These are phyloP conservation scores for Mycoemilia scoparia DNA, from an alignment of 192 early-diverging fungal genomes.

Conservation along the genomic window DNA sequence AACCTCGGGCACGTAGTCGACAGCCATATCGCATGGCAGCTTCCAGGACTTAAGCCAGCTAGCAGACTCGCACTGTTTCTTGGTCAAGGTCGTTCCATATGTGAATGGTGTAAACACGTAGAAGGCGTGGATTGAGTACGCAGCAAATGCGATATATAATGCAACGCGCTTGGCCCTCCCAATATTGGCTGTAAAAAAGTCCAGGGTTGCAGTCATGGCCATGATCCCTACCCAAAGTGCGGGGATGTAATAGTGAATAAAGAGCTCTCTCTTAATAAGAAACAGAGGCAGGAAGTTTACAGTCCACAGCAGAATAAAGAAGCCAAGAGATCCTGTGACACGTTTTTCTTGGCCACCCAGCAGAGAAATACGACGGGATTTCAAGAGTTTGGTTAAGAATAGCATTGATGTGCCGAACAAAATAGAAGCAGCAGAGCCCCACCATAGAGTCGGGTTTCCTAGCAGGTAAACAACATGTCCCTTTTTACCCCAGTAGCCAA, in stretches of 20 bases:
- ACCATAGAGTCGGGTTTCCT: conserved; percentile 81
- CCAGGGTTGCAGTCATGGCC: conserved; percentile 49
- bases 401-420: conserved; percentile 32
- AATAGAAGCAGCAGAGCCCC: conserved; percentile 44
- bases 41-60: conserved; percentile 78
- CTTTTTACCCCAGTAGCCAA: conserved; percentile 67
- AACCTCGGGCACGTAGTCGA: too few relatives aligned
- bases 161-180: conserved; percentile 20
- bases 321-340: conserved; percentile 38
- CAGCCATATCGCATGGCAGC: too few relatives aligned
- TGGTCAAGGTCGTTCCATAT: conserved; percentile 63
- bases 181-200: conserved; percentile 45
- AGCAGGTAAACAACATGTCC: conserved; percentile 70
- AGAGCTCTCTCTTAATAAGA: conserved; percentile 76
- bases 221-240: conserved; percentile 83
- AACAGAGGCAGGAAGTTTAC: conserved; percentile 82
- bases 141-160: conserved; percentile 23
- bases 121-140: conserved; percentile 34
- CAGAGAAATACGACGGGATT: conserved; percentile 32
- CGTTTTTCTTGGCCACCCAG: conserved; percentile 20
- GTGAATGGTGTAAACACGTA: conserved; percentile 58
- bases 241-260: conserved; percentile 89
- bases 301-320: conserved; percentile 59
- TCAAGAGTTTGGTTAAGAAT: conserved; percentile 26
- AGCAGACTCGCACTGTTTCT: conserved; percentile 44